Evolutionary conservation across 2,329 filamentous ascomycete species (phyloP).

Genomic region (Hypoxylon sp.): DNA sequence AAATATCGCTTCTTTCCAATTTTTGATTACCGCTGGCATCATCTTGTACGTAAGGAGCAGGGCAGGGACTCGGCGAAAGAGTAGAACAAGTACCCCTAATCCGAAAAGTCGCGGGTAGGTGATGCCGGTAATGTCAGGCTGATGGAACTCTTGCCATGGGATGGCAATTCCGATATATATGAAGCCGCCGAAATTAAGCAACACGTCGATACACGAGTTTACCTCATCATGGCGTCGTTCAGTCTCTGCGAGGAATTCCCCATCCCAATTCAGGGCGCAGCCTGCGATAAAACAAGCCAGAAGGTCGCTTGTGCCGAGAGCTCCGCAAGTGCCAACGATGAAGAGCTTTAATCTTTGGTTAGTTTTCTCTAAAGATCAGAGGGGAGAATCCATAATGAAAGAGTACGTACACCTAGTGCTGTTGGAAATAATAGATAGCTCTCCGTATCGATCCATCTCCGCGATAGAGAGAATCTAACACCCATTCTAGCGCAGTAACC

Average conservation of each 20-base stretch:
- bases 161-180: slow-evolving; percentile 71
- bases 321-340: slow-evolving; percentile 70
- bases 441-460: slow-evolving; percentile 70
- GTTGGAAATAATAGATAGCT: slow-evolving; percentile 68
- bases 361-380: not conserved
- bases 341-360: slow-evolving; percentile 62
- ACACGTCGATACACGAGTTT: slow-evolving; percentile 70
- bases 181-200: slow-evolving; percentile 73
- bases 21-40: slow-evolving; percentile 66
- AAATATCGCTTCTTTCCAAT: slow-evolving; percentile 72
- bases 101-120: slow-evolving; percentile 65
- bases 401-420: slow-evolving; percentile 60
- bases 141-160: slow-evolving; percentile 69
- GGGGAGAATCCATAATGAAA: not conserved
- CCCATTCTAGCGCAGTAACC: slow-evolving; percentile 65
- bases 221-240: slow-evolving; percentile 72
- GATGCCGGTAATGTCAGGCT: slow-evolving; percentile 67
- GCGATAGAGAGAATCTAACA: slow-evolving; percentile 62
- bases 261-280: slow-evolving; percentile 73
- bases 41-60: slow-evolving; percentile 69
- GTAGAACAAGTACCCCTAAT: slow-evolving; percentile 66
- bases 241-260: slow-evolving; percentile 69
- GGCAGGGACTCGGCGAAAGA: slow-evolving; percentile 71
- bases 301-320: slow-evolving; percentile 71
- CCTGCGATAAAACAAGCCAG: slow-evolving; percentile 74